Base-by-base conservation (phyloP, 495 filamentous ascomycete genomes). In the Talaromyces nanjingensis region DNA sequence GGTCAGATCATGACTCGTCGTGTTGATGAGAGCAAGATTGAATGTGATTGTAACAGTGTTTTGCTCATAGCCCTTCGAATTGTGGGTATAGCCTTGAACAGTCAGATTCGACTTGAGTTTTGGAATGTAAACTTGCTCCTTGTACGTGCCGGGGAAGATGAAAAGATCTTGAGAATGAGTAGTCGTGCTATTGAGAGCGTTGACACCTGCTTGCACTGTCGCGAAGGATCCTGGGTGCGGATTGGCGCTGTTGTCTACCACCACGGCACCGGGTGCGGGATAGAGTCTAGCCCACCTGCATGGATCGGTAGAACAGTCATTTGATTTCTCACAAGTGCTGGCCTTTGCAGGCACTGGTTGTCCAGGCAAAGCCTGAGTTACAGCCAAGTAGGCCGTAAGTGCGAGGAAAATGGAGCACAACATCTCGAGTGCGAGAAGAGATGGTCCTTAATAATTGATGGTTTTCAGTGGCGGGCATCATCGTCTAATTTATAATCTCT, bases 1-100 rank as follows among this genome's bases (percentile, higher is more conserved):
- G 12, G 47, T 53, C n/a, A 53, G 18, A 22, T 53, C 47, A 24
- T 53, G 18, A 24, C 47, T 53, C 18, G 47, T 53, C n/a, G 47
- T 53, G 12, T 53, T 53, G 47, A 53, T 53, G n/a, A 53, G 47
- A 18, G 47, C 47, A 53, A 53, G 47, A 14, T 53, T 22, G 47
- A 24, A 53, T 18, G 82, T 86, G 66, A 90, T 87, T 22, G 81
- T 88, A 14, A 88, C 86, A 5, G 76, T 76, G 67, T 90, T 90
- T 53, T 75, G 64, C 14, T 77, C 67, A 70, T 89, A 89, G 12
- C 71, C 73, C 18, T 72, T 64, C 0, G 80, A 83, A 67, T 89
- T 76, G 4, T 75, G 71, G 4, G 87, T 90, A 65, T 80, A 78
- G 11, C 88, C 87, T 64, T 89, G 82, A 3, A 75, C 6, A 0